These are phyloP conservation scores for Neobulgaria alba DNA, from an alignment of 2,329 filamentous ascomycete species.

Conservation along the genomic window DNA sequence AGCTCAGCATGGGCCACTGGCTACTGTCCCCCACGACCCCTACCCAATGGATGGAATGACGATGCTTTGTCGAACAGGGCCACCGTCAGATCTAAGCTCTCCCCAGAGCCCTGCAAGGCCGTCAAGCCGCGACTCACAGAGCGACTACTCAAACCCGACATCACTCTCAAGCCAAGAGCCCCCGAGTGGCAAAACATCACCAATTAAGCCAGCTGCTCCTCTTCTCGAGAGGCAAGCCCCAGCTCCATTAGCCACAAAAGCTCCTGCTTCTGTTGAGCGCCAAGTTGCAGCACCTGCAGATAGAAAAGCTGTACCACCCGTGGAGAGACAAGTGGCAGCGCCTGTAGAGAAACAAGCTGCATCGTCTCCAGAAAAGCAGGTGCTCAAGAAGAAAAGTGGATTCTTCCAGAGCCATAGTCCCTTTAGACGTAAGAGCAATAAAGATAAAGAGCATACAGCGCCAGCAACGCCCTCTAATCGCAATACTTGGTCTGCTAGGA, in stretches of 20 bases:
- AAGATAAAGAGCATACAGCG: conserved; percentile 54
- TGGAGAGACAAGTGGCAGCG: conserved; percentile 50
- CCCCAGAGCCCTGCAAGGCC: conserved; percentile 60
- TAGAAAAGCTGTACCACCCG: too few relatives aligned
- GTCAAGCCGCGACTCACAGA: conserved; percentile 79
- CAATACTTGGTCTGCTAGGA: conserved; percentile 47
- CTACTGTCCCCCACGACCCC: conserved; percentile 77
- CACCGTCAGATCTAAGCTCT: conserved; percentile 61
- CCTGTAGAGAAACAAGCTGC: too few relatives aligned
- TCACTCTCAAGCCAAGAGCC: conserved; percentile 83
- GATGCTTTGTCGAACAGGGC: conserved; percentile 79
- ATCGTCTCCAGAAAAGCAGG: conserved; percentile 44
- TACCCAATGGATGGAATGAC: conserved; percentile 96
- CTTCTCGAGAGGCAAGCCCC: background rate
- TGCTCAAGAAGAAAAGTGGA: conserved; percentile 63
- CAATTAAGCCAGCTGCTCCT: conserved; percentile 50
- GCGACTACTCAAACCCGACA: conserved; percentile 82
- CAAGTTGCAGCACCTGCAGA: conserved; percentile 31
- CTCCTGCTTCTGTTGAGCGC: too few relatives aligned
- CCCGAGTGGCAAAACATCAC: conserved; percentile 63
- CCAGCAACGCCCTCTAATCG: conserved; percentile 35
- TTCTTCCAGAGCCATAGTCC: conserved; percentile 93
- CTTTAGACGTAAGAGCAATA: conserved; percentile 84
- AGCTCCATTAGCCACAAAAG: conserved; percentile 50
- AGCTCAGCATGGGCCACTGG: conserved; percentile 52